Evolutionary conservation across 306 rosid species (phyloP).

Genomic region (Quercus parvula): DNA sequence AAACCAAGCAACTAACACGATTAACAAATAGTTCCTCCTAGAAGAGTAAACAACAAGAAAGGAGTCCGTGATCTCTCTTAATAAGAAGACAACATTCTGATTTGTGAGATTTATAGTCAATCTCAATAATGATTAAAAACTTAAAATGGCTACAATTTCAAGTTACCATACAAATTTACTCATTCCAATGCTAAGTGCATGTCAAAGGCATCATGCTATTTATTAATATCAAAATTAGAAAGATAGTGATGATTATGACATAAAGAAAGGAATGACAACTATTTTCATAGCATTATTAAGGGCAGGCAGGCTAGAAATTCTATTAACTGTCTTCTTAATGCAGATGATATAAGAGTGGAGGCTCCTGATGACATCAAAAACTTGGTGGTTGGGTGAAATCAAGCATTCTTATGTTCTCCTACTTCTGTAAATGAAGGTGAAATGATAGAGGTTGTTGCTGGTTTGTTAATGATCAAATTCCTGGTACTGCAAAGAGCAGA

Average conservation of each 20-base stretch:
- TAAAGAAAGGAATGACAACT: no score
- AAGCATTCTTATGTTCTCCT: no score
- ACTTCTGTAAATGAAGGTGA: no score
- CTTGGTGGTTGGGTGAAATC: no score
- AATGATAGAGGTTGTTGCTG: no score
- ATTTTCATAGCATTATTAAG: no score
- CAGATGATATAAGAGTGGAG: no score
- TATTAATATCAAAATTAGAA: not conserved
- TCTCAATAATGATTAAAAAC: not conserved
- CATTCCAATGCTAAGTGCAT: not conserved
- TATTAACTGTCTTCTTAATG: no score
- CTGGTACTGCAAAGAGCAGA: no score
- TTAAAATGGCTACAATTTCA: not conserved
- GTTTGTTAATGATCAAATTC: no score
- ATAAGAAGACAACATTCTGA: not conserved
- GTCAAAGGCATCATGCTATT: not conserved
- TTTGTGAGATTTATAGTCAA: not conserved
- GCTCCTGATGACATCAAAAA: no score
- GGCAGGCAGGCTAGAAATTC: no score
- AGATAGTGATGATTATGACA: not conserved
- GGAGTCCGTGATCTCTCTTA: not conserved
- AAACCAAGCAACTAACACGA: not conserved
- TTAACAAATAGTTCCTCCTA: not conserved
- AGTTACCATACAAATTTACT: not conserved
- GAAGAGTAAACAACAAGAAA: not conserved